phyloP scores from a whole-genome alignment of 176 grass and related monocot species.

The Coix lacrymajobi region DNA sequence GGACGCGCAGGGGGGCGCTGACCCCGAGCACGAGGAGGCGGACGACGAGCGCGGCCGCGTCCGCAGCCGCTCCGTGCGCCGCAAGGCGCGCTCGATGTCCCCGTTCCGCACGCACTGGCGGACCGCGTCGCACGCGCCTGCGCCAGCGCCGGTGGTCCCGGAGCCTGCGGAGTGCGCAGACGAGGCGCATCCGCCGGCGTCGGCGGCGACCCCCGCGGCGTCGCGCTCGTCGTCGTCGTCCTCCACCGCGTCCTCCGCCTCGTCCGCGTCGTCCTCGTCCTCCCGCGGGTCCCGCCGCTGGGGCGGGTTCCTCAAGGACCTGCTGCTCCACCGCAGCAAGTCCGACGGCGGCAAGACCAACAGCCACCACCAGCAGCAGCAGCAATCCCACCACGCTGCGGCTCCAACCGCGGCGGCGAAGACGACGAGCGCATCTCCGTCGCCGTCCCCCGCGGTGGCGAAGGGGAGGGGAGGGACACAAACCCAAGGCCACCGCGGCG shows the following conservation, averaged over 20 bases:
- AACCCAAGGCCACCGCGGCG: background rate
- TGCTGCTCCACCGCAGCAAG: slow-evolving; percentile 90
- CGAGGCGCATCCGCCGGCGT: background rate
- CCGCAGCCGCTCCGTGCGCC: slow-evolving; percentile 38
- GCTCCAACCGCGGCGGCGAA: background rate
- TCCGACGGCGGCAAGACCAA: slow-evolving; percentile 56
- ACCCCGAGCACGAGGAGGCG: accelerated
- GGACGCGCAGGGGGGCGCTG: too few species aligned
- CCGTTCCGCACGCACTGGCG: slow-evolving; percentile 56
- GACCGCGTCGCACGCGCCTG: background rate
- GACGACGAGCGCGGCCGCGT: slow-evolving; percentile 29
- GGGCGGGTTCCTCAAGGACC: slow-evolving; percentile 82
- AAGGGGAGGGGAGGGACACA: background rate
- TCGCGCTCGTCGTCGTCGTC: slow-evolving; percentile 41
- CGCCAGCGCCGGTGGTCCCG: background rate
- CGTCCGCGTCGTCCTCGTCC: slow-evolving; percentile 39
- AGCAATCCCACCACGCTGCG: background rate
- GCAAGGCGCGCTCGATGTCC: slow-evolving; percentile 69
- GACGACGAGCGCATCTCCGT: background rate
- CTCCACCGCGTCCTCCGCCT: slow-evolving; percentile 37
- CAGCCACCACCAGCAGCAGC: background rate
- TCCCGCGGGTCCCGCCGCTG: slow-evolving; percentile 61
- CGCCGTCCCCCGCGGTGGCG: background rate
- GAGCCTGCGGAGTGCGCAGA: background rate
- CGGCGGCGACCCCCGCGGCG: slow-evolving; percentile 16